These are phyloP conservation scores for Emiliania huxleyi DNA, from an alignment of 78 protist species.

Conservation along the genomic window DNA sequence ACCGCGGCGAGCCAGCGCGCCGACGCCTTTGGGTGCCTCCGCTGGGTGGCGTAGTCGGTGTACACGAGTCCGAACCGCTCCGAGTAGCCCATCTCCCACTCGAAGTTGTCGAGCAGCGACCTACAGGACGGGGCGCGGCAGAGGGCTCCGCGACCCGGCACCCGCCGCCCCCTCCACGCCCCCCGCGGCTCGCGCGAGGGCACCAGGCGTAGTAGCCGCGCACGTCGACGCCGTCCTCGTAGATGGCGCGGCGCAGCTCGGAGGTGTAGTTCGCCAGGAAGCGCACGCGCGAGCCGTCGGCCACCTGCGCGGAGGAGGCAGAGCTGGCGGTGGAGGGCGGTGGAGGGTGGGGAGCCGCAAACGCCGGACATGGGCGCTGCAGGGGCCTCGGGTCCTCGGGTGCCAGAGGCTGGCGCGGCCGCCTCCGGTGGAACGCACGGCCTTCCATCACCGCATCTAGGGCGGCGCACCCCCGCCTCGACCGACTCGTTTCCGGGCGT, in stretches of 20 bases:
- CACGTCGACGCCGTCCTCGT: conserved; percentile 20
- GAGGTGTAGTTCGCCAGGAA: conserved; percentile 23
- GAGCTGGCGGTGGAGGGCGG: too few relatives aligned
- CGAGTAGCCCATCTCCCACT: conserved; percentile 65
- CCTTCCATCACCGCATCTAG: too few relatives aligned
- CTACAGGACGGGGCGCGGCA: too few relatives aligned
- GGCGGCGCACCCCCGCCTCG: conserved; percentile 29
- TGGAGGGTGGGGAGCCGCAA: too few relatives aligned
- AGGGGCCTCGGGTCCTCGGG: too few relatives aligned
- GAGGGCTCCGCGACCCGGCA: conserved; percentile 40
- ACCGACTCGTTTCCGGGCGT: neutral
- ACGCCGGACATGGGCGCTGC: too few relatives aligned
- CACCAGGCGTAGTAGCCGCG: conserved; percentile 60
- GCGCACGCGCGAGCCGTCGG: neutral
- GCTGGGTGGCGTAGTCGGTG: conserved; percentile 44
- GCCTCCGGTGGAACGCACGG: too few relatives aligned
- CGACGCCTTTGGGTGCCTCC: neutral
- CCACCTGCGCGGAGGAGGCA: too few relatives aligned
- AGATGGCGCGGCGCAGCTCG: neutral
- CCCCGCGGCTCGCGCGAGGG: too few relatives aligned
- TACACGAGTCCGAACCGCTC: conserved; percentile 59
- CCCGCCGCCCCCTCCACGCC: too few relatives aligned
- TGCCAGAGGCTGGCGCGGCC: too few relatives aligned
- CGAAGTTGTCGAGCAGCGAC: conserved; percentile 62
- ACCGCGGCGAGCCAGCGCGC: neutral